Evolutionary conservation across 2,329 filamentous ascomycete species (phyloP), one percentile per base, ranked within the genome.

Genomic region (Hysterium pulicare): DNA sequence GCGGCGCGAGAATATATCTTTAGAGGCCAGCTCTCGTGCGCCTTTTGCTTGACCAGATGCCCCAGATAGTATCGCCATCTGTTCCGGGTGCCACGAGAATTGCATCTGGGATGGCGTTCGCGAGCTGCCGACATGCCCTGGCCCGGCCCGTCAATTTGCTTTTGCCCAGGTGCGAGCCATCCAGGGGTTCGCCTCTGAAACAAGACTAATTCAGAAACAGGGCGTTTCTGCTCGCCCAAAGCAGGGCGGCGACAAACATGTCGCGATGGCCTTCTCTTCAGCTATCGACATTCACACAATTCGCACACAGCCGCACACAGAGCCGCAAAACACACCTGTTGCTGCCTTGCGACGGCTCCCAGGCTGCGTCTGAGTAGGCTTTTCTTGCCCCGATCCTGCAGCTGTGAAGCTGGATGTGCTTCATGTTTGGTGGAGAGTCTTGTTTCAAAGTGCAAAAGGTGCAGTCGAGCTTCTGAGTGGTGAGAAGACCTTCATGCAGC

Each of bases 201-300:
- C 37, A 15, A 15, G 23, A 31, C 37, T 39, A 39, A 17, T 5
- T 17, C 13, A 10, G 17, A 39, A 39, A 10, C 23, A 17, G 11
- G 37, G 6, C 24, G 20, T 28, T 39, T 39, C 37, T 39, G 21
- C 37, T 39, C 37, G 37, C 37, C 37, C 37, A 31, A 17, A 10
- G 5, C 26, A 13, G 17, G 37, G 35, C 19, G 23, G 20, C 8
- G 17, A 19, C 13, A 31, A 31, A 10, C 37, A 39, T 22, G 17
- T 39, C 16, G 9, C 11, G 19, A 13, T 8, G n/a, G 21, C 35
- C 26, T 15, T 16, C 24, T 15, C 37, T 24, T 21, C 24, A 39
- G 26, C 24, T n/a, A n/a, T n/a, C n/a, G n/a, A n/a, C n/a, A n/a
- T n/a, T n/a, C n/a, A n/a, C n/a, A n/a, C n/a, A n/a, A n/a, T n/a